Base-by-base conservation (phyloP, 192 early-diverging fungal genomes). In the Hyaloraphidium curvatum region DNA sequence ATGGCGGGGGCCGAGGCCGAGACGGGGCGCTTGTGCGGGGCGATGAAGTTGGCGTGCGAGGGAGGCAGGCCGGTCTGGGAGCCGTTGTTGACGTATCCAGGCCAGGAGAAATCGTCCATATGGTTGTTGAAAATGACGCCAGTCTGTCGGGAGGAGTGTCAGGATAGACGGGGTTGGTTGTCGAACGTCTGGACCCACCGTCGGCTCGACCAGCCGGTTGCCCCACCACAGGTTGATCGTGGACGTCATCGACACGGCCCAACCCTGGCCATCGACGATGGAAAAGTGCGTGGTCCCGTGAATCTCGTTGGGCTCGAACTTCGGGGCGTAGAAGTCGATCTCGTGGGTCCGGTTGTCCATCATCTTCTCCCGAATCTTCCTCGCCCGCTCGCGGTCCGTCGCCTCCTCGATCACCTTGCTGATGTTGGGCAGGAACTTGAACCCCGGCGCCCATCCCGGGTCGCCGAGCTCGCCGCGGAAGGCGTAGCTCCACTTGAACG, bases 231-330 rank as follows among this genome's bases (percentile, higher is more conserved):
- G 33, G 5, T 64, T 50, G 51, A 87, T 72, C 0, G 93, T 97
- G 25, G 84, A 86, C 1, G 89, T 93, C 55, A 91, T 53, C 1
- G 85, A 65, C n/a, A 89, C 89, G 0, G 86, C 86, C 57, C 75
- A 67, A 51, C 83, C 77, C 31, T 84, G 62, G 19, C 66, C 56
- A 64, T 82, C 79, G 3, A 97, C 58, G 16, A 82, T 72, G 0
- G 89, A 93, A 21, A 97, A 56, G 65, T 93, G 90, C 26, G 86
- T 89, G 3, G 92, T 97, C 16, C 92, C 92, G 55, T 88, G 92
- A 54, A 79, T 78, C 30, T 81, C 77, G 9, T 75, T 66, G 11
- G 78, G 63, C 19, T 83, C 82, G 70, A 80, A 93, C 31, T 71
- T 59, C 14, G 89, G 84, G 28, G 80, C 69, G 64, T 97, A 97